A percentile compares a stretch with the other conserved stretches of the same genome.
Evolutionary conservation across 1,284 basidiomycete species (phyloP).

Genomic region (Pseudozyma pruni): DNA sequence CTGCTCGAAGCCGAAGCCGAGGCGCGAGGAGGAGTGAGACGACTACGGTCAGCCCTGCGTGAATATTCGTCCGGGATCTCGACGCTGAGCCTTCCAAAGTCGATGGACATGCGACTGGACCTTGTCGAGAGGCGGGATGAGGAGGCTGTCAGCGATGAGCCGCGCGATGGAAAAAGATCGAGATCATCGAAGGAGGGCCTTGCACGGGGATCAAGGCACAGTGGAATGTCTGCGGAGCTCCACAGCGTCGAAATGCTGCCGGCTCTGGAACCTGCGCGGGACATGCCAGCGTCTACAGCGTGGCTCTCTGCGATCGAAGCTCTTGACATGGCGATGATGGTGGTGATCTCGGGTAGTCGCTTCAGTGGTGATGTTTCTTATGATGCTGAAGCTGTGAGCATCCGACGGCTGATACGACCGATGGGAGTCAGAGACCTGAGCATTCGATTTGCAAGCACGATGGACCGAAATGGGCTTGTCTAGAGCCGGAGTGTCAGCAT

Average conservation of each 20-base stretch:
- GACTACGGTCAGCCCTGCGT: conserved; percentile 28
- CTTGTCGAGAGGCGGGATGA: conserved; percentile 16
- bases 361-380: no score
- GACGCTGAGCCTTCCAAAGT: conserved; percentile 38
- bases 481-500: no score
- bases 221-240: conserved; percentile 60
- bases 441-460: no score
- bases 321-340: no score
- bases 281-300: conserved; percentile 24
- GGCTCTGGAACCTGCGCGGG: conserved; percentile 29
- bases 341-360: background rate
- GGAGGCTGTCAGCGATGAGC: conserved; percentile 13
- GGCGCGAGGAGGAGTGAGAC: conserved; percentile 29
- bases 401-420: no score
- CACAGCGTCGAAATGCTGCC: conserved; percentile 56
- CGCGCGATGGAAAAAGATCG: background rate
- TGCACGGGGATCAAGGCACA: conserved; percentile 53
- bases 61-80: conserved; percentile 44
- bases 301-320: conserved; percentile 21
- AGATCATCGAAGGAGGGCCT: conserved; percentile 5
- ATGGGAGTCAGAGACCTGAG: no score
- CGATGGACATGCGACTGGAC: conserved; percentile 29
- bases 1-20: conserved; percentile 14
- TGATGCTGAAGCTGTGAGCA: no score
- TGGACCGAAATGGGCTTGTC: no score